Evolutionary conservation across 2,329 filamentous ascomycete species (phyloP).

Genomic region (Venturia carpophila): DNA sequence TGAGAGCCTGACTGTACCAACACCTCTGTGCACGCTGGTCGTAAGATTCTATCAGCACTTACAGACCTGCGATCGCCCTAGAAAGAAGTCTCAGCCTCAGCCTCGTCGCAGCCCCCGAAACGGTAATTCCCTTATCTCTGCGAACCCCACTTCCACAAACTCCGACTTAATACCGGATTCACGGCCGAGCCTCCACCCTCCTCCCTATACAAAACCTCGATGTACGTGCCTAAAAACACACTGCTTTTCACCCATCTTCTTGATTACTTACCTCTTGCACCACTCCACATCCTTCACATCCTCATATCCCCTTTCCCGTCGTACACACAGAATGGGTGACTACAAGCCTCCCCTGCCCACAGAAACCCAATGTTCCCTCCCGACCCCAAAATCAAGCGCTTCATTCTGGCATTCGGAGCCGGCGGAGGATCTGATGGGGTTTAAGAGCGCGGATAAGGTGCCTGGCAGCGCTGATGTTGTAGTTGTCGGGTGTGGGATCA

Average conservation of each 20-base stretch:
- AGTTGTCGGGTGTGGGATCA: slow-evolving; percentile 68
- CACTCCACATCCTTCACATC: too few species aligned
- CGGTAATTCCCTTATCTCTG: not conserved
- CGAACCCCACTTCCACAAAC: not conserved
- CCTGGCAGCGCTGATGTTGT: slow-evolving; percentile 59
- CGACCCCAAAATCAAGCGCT: slow-evolving; percentile 50
- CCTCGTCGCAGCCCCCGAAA: not conserved
- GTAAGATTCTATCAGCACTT: too few species aligned
- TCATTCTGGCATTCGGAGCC: slow-evolving; percentile 71
- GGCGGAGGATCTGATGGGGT: slow-evolving; percentile 55
- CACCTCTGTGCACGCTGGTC: too few species aligned
- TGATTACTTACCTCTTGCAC: not conserved
- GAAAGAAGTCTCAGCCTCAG: not conserved
- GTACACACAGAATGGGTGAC: not conserved
- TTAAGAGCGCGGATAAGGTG: slow-evolving; percentile 57
- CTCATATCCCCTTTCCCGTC: too few species aligned
- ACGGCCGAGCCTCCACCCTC: not conserved
- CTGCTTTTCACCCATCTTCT: not conserved
- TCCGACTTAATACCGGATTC: not conserved
- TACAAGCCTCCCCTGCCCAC: not conserved
- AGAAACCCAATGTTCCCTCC: slow-evolving; percentile 36
- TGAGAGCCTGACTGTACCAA: too few species aligned
- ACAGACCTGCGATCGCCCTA: too few species aligned
- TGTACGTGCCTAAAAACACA: too few species aligned
- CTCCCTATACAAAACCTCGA: not conserved